Evolutionary conservation across 257 asterid species (phyloP).

Genomic region (Solanum chmielewskii): DNA sequence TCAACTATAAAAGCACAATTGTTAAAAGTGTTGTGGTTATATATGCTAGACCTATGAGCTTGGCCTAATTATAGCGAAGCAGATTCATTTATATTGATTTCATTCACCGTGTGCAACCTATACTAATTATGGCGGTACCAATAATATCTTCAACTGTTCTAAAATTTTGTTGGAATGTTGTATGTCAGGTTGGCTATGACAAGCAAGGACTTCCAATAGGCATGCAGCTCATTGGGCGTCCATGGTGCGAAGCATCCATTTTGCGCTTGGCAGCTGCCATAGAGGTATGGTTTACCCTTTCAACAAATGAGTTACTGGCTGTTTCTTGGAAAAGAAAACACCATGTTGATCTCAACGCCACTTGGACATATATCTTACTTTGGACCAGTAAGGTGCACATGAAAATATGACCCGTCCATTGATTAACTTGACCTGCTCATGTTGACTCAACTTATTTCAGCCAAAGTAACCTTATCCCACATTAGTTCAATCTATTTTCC

Average conservation of each 20-base stretch:
- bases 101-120: not conserved
- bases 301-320: not conserved
- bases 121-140: not conserved
- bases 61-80: not conserved
- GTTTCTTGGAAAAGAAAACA: not conserved
- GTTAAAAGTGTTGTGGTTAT: not conserved
- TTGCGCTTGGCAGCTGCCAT: conserved; percentile 81
- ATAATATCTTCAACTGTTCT: not conserved
- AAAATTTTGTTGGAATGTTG: not conserved
- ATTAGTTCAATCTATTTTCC: not conserved
- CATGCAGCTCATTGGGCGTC: conserved; percentile 80
- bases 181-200: conserved; percentile 72
- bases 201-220: conserved; percentile 98
- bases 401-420: not conserved
- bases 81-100: not conserved
- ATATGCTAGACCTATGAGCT: not conserved
- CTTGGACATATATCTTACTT: not conserved
- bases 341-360: not conserved
- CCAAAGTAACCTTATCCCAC: not conserved
- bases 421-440: not conserved
- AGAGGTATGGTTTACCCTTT: conserved; percentile 33
- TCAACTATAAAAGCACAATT: not conserved
- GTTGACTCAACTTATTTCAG: not conserved
- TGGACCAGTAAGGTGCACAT: not conserved
- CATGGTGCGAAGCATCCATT: conserved; percentile 91